Evolutionary conservation across 176 grass and related monocot species (phyloP), one percentile per base, ranked within the genome.

Genomic region (Carex kokanica): DNA sequence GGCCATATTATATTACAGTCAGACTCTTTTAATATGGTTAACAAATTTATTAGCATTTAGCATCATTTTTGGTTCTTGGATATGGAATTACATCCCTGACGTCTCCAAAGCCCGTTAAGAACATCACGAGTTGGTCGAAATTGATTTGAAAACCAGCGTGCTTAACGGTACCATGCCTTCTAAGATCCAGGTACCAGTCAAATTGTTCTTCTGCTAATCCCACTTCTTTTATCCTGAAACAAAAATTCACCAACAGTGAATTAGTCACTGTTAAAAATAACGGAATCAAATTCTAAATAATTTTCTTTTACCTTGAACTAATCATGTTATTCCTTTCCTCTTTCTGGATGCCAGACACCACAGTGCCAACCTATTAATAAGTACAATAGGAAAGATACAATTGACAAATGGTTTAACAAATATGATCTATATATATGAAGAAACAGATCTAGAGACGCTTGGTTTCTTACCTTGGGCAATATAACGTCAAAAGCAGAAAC

Each of bases 171-270:
- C 92, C 92, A 83, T 91, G 84, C 61, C 83, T 87, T 43, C 87
- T 89, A 23, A 90, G 81, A 47, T 91, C 89, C 72, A 89, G n/a
- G 53, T 94, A 94, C 92, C 89, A 94, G 13, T 89, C 87, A 56
- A 89, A 80, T 27, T 81, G 77, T 72, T 94, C 85, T 38, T 83
- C 82, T 47, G 56, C 53, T 13, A 91, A 67, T 8, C 78, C 73
- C 52, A 85, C 55, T 64, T 94, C 92, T 40, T 89, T 43, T 10
- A 89, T 83, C 78, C 89, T 94, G 86, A 15, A 78, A 73, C 66
- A 29, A 81, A 58, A 70, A 60, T 70, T 21, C 6, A 18, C n/a
- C 27, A 27, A 23, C 20, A 56, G 78, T 47, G 6, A 53, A 65
- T 1, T 3, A 66, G 43, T 74, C 29, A 61, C 51, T 58, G 32